A percentile compares a stretch with the other conserved stretches of the same genome.
These are phyloP conservation scores for Phlebiopsis gigantea DNA, from an alignment of 768 basidiomycete species.

Conservation along the genomic window DNA sequence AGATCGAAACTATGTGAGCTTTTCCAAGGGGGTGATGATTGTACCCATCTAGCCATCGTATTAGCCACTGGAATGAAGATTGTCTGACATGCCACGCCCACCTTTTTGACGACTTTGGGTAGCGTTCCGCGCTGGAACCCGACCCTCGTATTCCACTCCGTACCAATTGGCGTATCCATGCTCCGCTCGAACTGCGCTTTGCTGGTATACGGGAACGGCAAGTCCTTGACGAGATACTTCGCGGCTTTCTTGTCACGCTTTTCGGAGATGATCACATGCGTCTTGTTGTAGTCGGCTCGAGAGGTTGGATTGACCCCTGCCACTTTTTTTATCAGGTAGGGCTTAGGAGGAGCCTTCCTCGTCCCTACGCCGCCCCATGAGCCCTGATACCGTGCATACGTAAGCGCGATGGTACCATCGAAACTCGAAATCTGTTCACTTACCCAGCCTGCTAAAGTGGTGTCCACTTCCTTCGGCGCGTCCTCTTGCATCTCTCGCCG, in stretches of 20 bases:
- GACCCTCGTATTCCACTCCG: constrained; percentile 90
- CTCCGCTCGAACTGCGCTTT: constrained; percentile 87
- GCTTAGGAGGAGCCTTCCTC: constrained; percentile 53
- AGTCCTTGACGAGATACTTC: constrained; percentile 84
- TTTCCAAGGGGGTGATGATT: constrained; percentile 5
- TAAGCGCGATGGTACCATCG: background rate
- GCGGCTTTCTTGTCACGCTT: constrained; percentile 91
- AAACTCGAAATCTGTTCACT: constrained; percentile 21
- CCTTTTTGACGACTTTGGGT: constrained; percentile 87
- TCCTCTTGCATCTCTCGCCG: constrained; percentile 77
- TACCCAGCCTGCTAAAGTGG: constrained; percentile 94
- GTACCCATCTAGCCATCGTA: constrained; percentile 2
- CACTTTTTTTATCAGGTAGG: constrained; percentile 73
- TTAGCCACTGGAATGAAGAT: constrained; percentile 42
- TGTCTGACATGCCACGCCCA: constrained; percentile 20
- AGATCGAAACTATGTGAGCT: background rate
- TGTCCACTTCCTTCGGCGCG: constrained; percentile 84
- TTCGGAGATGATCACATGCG: constrained; percentile 93
- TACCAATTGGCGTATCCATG: constrained; percentile 76
- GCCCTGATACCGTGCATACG: constrained; percentile 60
- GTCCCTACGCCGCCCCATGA: constrained; percentile 86
- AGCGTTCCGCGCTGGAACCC: constrained; percentile 81
- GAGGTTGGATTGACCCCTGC: constrained; percentile 74
- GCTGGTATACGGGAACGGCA: constrained; percentile 94
- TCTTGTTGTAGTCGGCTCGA: constrained; percentile 80